These are phyloP conservation scores for Suillus discolor DNA, from an alignment of 768 basidiomycete species.

Conservation along the genomic window DNA sequence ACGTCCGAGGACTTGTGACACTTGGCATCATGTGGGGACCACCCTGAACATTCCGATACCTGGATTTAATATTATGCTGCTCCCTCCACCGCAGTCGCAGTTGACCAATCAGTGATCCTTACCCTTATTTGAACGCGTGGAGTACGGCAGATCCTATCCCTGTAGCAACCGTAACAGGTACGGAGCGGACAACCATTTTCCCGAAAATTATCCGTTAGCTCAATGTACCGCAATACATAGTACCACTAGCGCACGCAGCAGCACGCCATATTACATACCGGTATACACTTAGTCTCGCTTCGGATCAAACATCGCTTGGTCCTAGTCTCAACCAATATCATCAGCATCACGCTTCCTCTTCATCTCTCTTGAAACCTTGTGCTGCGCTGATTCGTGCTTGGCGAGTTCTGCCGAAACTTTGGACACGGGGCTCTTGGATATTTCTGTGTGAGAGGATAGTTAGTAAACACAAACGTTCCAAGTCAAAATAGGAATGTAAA, in stretches of 20 bases:
- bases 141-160: neutral
- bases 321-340: slow-evolving; percentile 52
- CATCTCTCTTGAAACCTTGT: slow-evolving; percentile 92
- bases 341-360: slow-evolving; percentile 90
- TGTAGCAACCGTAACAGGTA: neutral
- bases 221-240: too few species aligned
- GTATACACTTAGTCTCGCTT: too few species aligned
- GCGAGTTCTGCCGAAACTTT: slow-evolving; percentile 88
- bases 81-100: too few species aligned
- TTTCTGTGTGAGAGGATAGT: slow-evolving; percentile 54
- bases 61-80: too few species aligned
- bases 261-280: too few species aligned
- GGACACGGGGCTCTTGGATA: slow-evolving; percentile 90
- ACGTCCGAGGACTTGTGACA: too few species aligned
- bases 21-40: too few species aligned
- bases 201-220: neutral
- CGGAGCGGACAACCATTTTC: neutral
- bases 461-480: slow-evolving; percentile 10
- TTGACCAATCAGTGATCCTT: too few species aligned
- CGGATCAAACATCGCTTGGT: too few species aligned
- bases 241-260: neutral
- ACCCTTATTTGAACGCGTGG: too few species aligned
- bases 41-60: too few species aligned
- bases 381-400: slow-evolving; percentile 89
- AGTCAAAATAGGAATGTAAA: neutral